Percentiles rank a stretch among this genome's conserved stretches.
These are phyloP conservation scores for Musa beccarii DNA, from an alignment of 176 grass and related monocot genomes.

Conservation along the genomic window DNA sequence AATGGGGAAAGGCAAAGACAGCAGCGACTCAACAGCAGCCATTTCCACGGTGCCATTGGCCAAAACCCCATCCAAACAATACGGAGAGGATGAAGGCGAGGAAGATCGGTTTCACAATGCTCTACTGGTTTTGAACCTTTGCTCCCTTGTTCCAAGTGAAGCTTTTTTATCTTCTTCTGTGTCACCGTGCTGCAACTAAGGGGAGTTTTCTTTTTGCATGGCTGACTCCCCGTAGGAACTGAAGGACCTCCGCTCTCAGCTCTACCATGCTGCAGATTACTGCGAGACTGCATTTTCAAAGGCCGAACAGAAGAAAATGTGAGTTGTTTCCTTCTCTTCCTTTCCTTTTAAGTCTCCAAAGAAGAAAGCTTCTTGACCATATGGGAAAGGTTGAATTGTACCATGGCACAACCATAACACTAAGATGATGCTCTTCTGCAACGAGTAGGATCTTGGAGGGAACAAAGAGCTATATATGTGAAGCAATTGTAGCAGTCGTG, in stretches of 20 bases:
- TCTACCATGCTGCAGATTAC: constrained; percentile 57
- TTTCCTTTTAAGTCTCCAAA: neutral
- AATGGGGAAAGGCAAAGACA: neutral
- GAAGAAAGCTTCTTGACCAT: neutral
- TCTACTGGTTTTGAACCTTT: constrained; percentile 20
- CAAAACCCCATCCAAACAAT: neutral
- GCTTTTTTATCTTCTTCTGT: constrained; percentile 20
- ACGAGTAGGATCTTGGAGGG: constrained; percentile 48
- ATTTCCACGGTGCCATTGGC: constrained; percentile 4
- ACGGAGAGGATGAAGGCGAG: neutral
- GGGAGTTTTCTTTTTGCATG: neutral
- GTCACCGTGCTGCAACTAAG: neutral
- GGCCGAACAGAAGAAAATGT: constrained; percentile 54
- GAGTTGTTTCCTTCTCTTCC: neutral
- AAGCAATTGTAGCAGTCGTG: constrained; percentile 65
- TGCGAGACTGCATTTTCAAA: constrained; percentile 59
- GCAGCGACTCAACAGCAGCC: neutral
- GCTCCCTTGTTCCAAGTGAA: neutral
- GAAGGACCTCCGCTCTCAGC: constrained; percentile 63
- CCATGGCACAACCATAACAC: neutral
- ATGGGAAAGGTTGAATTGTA: neutral
- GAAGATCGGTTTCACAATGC: constrained; percentile 37
- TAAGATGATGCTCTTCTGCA: neutral
- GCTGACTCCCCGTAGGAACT: constrained; percentile 40
- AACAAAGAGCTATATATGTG: constrained; percentile 69